Base-by-base conservation (phyloP, 225 moss, liverwort and hornwort species). In the Marchantia paleacea region DNA sequence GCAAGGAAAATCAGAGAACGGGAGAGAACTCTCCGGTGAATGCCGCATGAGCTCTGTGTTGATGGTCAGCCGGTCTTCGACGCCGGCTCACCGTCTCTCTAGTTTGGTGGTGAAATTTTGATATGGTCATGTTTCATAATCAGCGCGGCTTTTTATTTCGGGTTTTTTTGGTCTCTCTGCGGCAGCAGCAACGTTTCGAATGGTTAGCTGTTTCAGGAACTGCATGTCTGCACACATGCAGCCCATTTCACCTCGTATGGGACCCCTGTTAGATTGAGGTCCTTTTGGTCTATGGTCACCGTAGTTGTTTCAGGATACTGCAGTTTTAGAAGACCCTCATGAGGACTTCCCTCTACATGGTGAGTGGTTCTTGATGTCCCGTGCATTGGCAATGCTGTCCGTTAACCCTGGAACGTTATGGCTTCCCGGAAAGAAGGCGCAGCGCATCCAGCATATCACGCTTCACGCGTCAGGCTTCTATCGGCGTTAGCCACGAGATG, bases 41-140 rank as follows among this genome's bases (percentile, higher is more conserved):
- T 11, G 75, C n/a, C 19, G 19, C 20, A 14, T 58, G 75, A 76
- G 60, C n/a, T 10, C 8, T 8, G 54, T 55, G 10, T 7, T 9
- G 55, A 29, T 29, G 39, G 25, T 22, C 58, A 60, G 58, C 60
- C 54, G 60, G 57, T 55, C 55, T 53, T 58, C 58, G 15, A 10
- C 10, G 58, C 55, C 57, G 26, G 19, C 30, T 69, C 15, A 57
- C 57, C 75, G 31, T 75, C 57, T 57, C 57, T 10, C 25, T 39
- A 19, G 75, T 48, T 58, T 75, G 75, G 30, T 29, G 24, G 72
- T 22, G 20, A 29, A 52, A 73, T 24, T 73, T 52, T 52, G 72
- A 47, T 58, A 30, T 76, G 28, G 19, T 47, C 58, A 8, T 58
- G 8, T 10, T 60, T 60, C 58, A 60, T 58, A 15, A n/a, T 76